A percentile compares a stretch with the other conserved stretches of the same genome.
Conservation (phyloP, 2,329 filamentous ascomycete genomes). For the Ophiostoma montium region DNA sequence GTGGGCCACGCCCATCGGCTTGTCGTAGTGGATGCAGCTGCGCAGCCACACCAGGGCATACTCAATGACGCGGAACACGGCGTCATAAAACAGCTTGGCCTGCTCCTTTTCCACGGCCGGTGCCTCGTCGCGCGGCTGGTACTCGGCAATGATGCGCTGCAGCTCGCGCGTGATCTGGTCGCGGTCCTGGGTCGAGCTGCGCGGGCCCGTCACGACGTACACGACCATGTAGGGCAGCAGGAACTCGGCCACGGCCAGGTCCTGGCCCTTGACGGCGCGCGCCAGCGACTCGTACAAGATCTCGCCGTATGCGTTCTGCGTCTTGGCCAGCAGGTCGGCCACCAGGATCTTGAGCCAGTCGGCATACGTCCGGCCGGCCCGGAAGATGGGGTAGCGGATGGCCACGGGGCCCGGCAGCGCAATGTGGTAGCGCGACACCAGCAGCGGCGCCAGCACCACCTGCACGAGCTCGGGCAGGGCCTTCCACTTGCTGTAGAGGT, state of each 20-base stretch:
- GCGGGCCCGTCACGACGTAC: conserved; percentile 62
- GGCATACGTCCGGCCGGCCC: conserved; percentile 50
- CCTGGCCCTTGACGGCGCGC: conserved; percentile 71
- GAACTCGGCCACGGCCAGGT: conserved; percentile 75
- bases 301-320: conserved; percentile 57
- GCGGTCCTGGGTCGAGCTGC: conserved; percentile 35
- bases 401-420: conserved; percentile 42
- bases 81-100: conserved; percentile 76
- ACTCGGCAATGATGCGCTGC: conserved; percentile 58
- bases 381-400: conserved; percentile 67
- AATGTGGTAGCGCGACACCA: conserved; percentile 70
- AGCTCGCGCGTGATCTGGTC: conserved; percentile 59
- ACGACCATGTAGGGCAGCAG: conserved; percentile 76
- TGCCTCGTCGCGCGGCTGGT: conserved; percentile 36
- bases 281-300: conserved; percentile 71
- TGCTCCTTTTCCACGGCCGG: conserved; percentile 55
- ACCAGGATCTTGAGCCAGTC: conserved; percentile 73
- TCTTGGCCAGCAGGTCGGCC: conserved; percentile 67
- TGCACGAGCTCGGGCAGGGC: conserved; percentile 62
- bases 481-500: conserved; percentile 61
- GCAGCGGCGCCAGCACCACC: conserved; percentile 75
- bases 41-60: conserved; percentile 70
- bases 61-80: conserved; percentile 79
- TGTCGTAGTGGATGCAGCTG: conserved; percentile 73
- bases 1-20: conserved; percentile 30